Conservation (phyloP, 352 stramenopile species). For the Stephanocyclus meneghinianus region DNA sequence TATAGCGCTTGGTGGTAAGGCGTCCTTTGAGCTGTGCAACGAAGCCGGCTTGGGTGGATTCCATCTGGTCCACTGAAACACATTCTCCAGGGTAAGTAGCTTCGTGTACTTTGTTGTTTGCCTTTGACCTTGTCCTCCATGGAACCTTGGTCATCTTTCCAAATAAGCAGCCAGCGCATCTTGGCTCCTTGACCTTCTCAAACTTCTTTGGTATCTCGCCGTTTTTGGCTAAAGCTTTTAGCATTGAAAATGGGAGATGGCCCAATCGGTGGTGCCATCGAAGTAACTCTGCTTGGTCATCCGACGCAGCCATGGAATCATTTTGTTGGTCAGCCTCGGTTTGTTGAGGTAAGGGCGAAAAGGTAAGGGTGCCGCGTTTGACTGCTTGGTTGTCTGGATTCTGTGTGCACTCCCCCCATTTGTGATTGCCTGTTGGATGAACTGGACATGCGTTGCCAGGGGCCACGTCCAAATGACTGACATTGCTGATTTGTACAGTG, state of each 20-base stretch:
- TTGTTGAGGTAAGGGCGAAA: neutral
- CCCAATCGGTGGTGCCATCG: slow-evolving; percentile 19
- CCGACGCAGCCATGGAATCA: no score
- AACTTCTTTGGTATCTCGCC: slow-evolving; percentile 10
- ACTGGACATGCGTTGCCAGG: neutral
- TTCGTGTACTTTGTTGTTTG: no score
- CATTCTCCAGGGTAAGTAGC: no score
- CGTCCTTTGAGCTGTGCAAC: slow-evolving; percentile 6
- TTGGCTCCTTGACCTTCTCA: no score
- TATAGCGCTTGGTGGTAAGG: no score
- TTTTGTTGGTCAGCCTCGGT: no score
- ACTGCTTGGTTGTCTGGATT: neutral
- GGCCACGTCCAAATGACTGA: neutral
- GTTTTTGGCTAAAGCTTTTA: slow-evolving; percentile 14
- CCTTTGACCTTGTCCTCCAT: slow-evolving; percentile 29
- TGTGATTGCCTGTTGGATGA: neutral
- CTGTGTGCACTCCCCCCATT: neutral
- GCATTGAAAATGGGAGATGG: slow-evolving; percentile 24
- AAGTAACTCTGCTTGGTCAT: no score
- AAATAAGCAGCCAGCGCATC: slow-evolving; percentile 46
- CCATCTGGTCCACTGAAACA: slow-evolving; percentile 41
- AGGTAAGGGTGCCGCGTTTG: slow-evolving; percentile 1
- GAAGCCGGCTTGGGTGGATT: slow-evolving; percentile 24
- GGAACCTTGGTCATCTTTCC: slow-evolving; percentile 42
- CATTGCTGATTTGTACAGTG: neutral